Base-by-base conservation (phyloP, 192 early-diverging fungal species). In the Umbelopsis ramanniana region DNA sequence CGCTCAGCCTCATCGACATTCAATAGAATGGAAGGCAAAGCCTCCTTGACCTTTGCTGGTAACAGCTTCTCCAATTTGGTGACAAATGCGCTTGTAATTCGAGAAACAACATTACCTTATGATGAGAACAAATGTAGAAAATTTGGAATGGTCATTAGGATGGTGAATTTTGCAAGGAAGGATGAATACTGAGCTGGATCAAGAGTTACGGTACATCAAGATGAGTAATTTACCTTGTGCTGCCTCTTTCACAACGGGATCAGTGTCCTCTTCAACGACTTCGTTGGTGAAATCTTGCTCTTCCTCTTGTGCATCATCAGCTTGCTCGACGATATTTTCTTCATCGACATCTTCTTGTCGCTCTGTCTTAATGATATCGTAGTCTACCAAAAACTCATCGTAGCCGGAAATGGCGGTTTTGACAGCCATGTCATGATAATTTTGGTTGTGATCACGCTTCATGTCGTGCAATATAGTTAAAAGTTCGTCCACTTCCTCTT, bases 361-460 rank as follows among this genome's bases (percentile, higher is more conserved):
- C 6, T 50, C 71, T 0, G 12, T 19, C n/a, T 79, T 72, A 46
- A 75, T 68, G 23, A 70, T 46, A 3, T 81, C 86, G 43, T 77
- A 83, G 1, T 74, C 74, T 1, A 77, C 74, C 0, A 86, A 45
- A 45, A 89, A 94, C 23, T 87, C 85, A 15, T 89, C 86, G 57
- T 89, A 94, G 12, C 77, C 82, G 19, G 76, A 69, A 33, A 93
- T 82, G 0, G 92, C 86, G 23, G 72, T 70, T 37, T 87, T 83
- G 21, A 93, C 91, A 3, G 89, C 90, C 60, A 82, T 82, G 69
- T 94, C 92, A 69, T 90, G 88, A 72, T 85, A 92, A 70, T 94
- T 91, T 53, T 86, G 82, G 78, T 94, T 93, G 66, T 93, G 87
- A 54, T 86, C 84, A 6, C 72, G 78, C 68, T 89, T 90, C 67